phyloP scores from a whole-genome alignment of 1,139 yeast genomes.

The Diutina mesorugosa region DNA sequence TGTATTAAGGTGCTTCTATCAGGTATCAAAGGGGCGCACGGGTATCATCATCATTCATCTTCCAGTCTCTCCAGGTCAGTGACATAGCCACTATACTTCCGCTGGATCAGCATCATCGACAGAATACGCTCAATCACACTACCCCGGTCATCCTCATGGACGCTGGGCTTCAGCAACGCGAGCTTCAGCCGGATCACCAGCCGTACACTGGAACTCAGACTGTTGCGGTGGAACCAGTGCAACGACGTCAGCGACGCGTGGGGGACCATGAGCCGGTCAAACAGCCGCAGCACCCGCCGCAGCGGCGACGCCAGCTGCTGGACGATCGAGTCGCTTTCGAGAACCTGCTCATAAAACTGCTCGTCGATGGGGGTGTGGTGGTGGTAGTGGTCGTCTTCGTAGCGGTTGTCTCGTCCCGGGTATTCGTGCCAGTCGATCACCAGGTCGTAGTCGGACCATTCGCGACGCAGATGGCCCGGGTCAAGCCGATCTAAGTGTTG shows the following conservation, averaged over 20 bases:
- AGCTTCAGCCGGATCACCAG: slow-evolving; percentile 2
- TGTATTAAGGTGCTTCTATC: neutral
- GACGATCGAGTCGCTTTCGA: neutral
- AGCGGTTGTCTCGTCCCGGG: neutral
- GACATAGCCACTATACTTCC: slow-evolving; percentile 1
- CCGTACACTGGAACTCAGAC: neutral
- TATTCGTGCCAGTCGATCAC: neutral
- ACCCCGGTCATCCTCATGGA: neutral
- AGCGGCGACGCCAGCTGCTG: neutral
- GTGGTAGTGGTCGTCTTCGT: neutral
- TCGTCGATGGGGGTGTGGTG: neutral
- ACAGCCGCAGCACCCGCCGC: neutral
- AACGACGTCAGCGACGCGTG: neutral
- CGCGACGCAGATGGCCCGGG: slow-evolving; percentile 1
- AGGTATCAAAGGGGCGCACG: neutral
- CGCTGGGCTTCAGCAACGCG: neutral
- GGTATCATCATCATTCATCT: neutral
- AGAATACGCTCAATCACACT: neutral
- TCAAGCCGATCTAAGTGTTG: neutral
- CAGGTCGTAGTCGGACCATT: neutral
- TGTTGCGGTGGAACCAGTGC: neutral
- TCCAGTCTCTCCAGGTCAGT: slow-evolving; percentile 1
- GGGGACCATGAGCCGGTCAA: neutral
- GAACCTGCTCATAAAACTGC: neutral
- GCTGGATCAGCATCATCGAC: neutral